phyloP scores from a whole-genome alignment of 768 basidiomycete genomes.

The Boletellus ananas region DNA sequence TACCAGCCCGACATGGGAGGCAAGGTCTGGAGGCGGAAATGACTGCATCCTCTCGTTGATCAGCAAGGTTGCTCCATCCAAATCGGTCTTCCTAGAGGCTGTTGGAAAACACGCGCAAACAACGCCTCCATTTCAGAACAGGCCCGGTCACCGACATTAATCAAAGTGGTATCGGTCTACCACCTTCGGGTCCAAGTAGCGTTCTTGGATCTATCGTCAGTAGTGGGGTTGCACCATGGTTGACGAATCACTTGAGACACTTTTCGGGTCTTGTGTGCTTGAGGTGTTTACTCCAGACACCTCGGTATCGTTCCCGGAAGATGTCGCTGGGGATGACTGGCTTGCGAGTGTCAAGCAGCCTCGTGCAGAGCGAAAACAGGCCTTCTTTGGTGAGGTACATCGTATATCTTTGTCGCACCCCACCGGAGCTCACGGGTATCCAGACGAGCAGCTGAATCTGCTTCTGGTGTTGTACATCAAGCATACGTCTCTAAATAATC shows the following conservation, averaged over 20 bases:
- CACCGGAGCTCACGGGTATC: constrained; percentile 18
- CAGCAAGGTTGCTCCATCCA: constrained; percentile 7
- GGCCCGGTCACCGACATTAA: too few species aligned
- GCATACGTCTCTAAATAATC: constrained; percentile 32
- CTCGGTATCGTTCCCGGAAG: constrained; percentile 56
- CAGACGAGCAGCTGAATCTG: constrained; percentile 55
- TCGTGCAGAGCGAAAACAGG: constrained; percentile 53
- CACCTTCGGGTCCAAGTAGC: too few species aligned
- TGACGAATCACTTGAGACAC: constrained; percentile 52
- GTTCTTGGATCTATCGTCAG: too few species aligned
- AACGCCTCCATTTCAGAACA: not conserved
- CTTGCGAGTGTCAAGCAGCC: constrained; percentile 42
- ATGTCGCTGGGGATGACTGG: constrained; percentile 50
- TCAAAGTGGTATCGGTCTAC: too few species aligned
- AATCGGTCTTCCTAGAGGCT: constrained; percentile 16
- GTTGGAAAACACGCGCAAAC: constrained; percentile 18
- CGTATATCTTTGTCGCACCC: constrained; percentile 4
- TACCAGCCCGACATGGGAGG: constrained; percentile 47
- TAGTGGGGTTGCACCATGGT: constrained; percentile 13
- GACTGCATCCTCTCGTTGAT: constrained; percentile 31
- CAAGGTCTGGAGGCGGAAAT: constrained; percentile 52
- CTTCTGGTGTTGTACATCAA: constrained; percentile 39
- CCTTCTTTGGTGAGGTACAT: constrained; percentile 66
- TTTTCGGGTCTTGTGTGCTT: constrained; percentile 57
- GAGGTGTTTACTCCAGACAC: constrained; percentile 64